Base-by-base conservation (phyloP, 352 stramenopile species). In the Phytopythium litorale region DNA sequence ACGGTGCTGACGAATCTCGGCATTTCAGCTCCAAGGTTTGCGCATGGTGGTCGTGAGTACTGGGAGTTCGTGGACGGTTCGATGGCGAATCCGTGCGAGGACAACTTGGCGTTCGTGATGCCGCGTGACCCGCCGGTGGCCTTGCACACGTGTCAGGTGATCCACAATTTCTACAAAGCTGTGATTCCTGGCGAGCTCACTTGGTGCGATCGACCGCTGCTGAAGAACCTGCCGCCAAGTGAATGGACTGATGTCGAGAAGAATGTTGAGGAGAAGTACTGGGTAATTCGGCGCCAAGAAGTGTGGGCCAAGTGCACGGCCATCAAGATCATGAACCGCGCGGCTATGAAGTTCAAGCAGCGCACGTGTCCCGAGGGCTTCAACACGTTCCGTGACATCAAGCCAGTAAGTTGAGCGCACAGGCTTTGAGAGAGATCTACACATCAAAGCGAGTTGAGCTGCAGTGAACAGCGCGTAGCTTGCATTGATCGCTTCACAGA, bases 131-230 rank as follows among this genome's bases (percentile, higher is more conserved):
- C 78, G 55, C 78, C 75, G 9, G 67, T 80, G 40, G 68, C 56
- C 4, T 59, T 87, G 23, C 78, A 87, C 63, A 81, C 83, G 55
- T 86, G 71, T 42, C 78, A 79, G 57, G 66, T 78, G 30, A 52
- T 56, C 60, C 18, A 43, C 42, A 45, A 53, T 25, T 84, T 74
- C 67, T 83, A 83, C 74, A 84, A 86, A 54, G 81, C 78, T 38
- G 63, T 74, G n/a, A 45, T 83, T 19, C 76, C 76, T 9, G 64
- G 75, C 42, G 70, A 73, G 52, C 48, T 86, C 21, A 57, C 71
- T 5, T 65, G 70, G 13, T 86, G 76, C 64, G 73, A 84, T 18
- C 65, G 72, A 11, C 64, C 76, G 58, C 61, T 81, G 60, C 61
- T 86, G 13, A 66, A 72, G 49, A 56, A 80, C 23, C 70, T 73